phyloP scores from a whole-genome alignment of 345 rosid species.

The Draba incana region DNA sequence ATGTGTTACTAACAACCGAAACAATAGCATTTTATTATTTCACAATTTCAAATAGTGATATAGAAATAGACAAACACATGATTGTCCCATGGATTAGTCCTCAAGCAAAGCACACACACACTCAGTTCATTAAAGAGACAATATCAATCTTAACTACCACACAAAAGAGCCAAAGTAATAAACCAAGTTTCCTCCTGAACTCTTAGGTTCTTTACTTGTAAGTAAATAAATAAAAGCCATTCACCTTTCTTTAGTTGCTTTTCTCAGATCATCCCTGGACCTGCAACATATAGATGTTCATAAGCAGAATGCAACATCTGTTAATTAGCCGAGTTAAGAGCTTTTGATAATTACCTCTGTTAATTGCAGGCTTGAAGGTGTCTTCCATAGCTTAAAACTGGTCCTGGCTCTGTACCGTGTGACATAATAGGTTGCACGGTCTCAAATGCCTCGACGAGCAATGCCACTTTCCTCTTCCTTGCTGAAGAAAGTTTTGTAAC shows the following conservation, averaged over 20 bases:
- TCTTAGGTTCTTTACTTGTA: conserved; percentile 19
- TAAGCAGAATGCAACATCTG: conserved; percentile 18
- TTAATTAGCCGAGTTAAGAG: conserved; percentile 7
- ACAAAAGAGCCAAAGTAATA: conserved; percentile 17
- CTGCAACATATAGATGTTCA: conserved; percentile 27
- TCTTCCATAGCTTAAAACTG: conserved; percentile 50
- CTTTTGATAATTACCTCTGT: conserved; percentile 31
- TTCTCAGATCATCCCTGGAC: conserved; percentile 16
- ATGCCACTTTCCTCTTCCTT: conserved; percentile 79
- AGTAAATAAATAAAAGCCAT: conserved; percentile 24
- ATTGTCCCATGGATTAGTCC: conserved; percentile 23
- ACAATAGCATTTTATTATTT: conserved; percentile 2
- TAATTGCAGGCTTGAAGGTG: conserved; percentile 77
- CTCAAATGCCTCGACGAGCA: conserved; percentile 95
- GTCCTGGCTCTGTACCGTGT: conserved; percentile 45
- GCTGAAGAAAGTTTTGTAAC: conserved; percentile 81
- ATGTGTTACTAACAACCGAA: not conserved
- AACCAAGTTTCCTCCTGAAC: conserved; percentile 20
- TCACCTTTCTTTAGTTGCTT: conserved; percentile 16
- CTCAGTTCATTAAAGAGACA: conserved; percentile 24
- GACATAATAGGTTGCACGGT: conserved; percentile 60
- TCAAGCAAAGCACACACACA: conserved; percentile 29
- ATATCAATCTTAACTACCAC: conserved; percentile 24
- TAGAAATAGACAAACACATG: conserved; percentile 10
- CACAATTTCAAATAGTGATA: not conserved